Base-by-base conservation (phyloP, 345 rosid species). In the Durio zibethinus region DNA sequence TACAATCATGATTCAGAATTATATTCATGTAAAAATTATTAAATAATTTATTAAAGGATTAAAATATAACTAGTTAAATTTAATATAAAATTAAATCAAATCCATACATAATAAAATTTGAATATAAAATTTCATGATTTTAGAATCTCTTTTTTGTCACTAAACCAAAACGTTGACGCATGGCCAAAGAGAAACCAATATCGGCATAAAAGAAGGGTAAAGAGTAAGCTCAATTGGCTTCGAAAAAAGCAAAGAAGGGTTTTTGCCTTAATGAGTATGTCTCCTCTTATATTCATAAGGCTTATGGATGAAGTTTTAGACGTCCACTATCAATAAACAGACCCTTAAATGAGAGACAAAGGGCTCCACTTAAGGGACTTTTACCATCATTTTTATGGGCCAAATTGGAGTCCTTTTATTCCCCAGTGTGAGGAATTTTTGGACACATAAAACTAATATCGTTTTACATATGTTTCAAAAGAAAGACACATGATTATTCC, bases 231-330 rank as follows among this genome's bases (percentile, higher is more conserved):
- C 48, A 78, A 65, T 77, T 70, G 78, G 75, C 43, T 54, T 77
- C 43, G 31, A 48, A 35, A 60, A 79, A 82, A 80, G 79, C 73
- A 78, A 65, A 56, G 60, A 70, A 50, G 61, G 25, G 75, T 47
- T 70, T 77, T 78, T 80, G 73, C 79, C 85, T 68, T 64, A 83
- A 74, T 83, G 78, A 79, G 81, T 79, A 59, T 80, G 88, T 78
- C 80, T 82, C 75, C 80, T 82, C 72, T 79, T 79, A 76, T 72
- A 50, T 48, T 74, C 78, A 10, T n/a, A 25, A 76, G 80, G 79
- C 80, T 80, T 73, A 16, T n/a, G 21, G 62, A 60, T 73, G 52
- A 84, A 80, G 83, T 59, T 82, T 71, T 31, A 31, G 43, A 52
- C 2, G 4, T 61, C 66, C 21, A 61, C 10, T 63, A 35, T 62